Percentiles rank a stretch among this genome's conserved stretches.
Conservation (phyloP, 1,139 yeast species). For the Magnusiomyces ingens region DNA sequence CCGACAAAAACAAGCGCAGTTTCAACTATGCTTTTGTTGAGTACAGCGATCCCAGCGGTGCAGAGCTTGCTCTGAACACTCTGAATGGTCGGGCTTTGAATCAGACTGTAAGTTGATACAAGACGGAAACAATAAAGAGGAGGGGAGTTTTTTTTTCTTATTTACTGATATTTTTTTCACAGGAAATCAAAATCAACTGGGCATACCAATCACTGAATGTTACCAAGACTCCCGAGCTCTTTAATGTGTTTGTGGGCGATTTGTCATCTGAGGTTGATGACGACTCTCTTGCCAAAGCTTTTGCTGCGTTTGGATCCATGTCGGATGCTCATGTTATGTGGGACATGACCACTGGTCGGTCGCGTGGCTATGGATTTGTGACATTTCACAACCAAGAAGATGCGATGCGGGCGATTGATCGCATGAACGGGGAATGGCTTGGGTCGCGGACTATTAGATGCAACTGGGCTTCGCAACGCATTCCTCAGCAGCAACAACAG, state of each 20-base stretch:
- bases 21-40: constrained; percentile 83
- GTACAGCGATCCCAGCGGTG: constrained; percentile 51
- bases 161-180: constrained; percentile 21
- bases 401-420: constrained; percentile 65
- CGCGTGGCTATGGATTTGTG: constrained; percentile 92
- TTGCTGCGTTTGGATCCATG: constrained; percentile 53
- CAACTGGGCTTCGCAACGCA: constrained; percentile 82
- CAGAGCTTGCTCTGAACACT: constrained; percentile 54
- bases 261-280: constrained; percentile 78
- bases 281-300: constrained; percentile 55
- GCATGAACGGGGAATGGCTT: constrained; percentile 69
- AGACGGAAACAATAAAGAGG: constrained; percentile 31
- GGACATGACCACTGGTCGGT: constrained; percentile 92
- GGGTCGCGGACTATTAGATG: constrained; percentile 74
- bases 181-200: constrained; percentile 64
- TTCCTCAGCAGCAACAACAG: constrained; percentile 9
- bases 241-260: constrained; percentile 81
- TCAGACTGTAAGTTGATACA: constrained; percentile 33
- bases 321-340: constrained; percentile 92
- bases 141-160: not conserved
- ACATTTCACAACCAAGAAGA: constrained; percentile 60
- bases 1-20: constrained; percentile 60
- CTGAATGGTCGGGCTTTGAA: constrained; percentile 46
- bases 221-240: constrained; percentile 46
- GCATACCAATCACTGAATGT: constrained; percentile 73